Percentiles rank a stretch among this genome's conserved stretches.
phyloP scores from a whole-genome alignment of 148 eudicot species.

The Arctostaphylos glauca region DNA sequence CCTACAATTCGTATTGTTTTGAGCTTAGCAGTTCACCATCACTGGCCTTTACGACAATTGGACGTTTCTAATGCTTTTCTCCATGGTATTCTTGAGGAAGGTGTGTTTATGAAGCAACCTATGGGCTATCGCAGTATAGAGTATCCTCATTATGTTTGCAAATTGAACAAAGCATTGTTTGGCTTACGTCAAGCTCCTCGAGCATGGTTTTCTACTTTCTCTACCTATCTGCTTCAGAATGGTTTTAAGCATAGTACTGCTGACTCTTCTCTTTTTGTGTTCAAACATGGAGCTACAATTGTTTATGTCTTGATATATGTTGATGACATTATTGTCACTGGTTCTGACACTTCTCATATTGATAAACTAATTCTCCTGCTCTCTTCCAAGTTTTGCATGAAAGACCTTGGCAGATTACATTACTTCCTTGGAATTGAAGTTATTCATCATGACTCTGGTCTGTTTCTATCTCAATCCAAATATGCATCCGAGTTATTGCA shows the following conservation, averaged over 20 bases:
- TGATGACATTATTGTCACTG: neutral
- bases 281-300: neutral
- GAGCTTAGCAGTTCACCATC: neutral
- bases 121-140: neutral
- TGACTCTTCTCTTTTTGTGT: neutral
- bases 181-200: neutral
- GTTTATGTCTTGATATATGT: neutral
- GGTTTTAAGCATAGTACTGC: neutral
- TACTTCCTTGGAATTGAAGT: neutral
- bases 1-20: neutral
- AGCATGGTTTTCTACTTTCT: neutral
- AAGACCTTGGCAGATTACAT: too few species aligned
- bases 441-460: neutral
- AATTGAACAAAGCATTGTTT: neutral
- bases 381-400: too few species aligned
- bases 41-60: neutral
- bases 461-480: neutral
- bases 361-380: too few species aligned
- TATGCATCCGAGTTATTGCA: neutral
- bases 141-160: neutral
- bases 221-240: neutral
- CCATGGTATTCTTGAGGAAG: too few species aligned
- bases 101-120: neutral
- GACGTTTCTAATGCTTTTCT: too few species aligned
- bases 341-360: too few species aligned